Evolutionary conservation across 2,329 filamentous ascomycete genomes (phyloP), one percentile per base, ranked within the genome.

Genomic region (Colletotrichum sp.): DNA sequence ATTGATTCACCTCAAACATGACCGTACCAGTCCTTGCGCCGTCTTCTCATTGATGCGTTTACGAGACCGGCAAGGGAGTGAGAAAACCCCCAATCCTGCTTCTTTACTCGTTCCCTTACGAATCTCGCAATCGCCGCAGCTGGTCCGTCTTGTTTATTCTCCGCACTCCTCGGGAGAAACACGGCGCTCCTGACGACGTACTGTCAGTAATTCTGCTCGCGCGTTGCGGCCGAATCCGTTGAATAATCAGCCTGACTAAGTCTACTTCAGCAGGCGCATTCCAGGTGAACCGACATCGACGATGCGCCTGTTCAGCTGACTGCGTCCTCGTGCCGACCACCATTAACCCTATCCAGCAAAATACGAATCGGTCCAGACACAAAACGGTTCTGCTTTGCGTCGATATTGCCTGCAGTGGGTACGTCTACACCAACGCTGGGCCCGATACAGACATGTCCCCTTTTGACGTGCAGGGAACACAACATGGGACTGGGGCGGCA

Each of bases 31-130:
- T 62, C 4, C n/a, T 36, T 15, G 34, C 27, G 16, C 29, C 13
- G 33, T 16, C 31, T 5, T 54, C 24, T 29, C 57, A 67, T 72
- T 67, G 62, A 72, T 13, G 55, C 31, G n/a, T 67, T 51, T 72
- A 74, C 72, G 69, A 74, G 64, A 27, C 63, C 33, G 31, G 27
- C 34, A 65, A 51, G 62, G 63, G 12, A 34, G 16, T 4, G 33
- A 16, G 21, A 66, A 36, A 36, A 9, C 29, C 24, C n/a, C 24
- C 18, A 3, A 33, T 34, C 27, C 33, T 38, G 18, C 38, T 47
- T 47, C 38, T 62, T 54, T 36, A 24, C 8, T 65, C 63, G 69
- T 64, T 64, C 55, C 69, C 36, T 69, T 58, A 69, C 69, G 69
- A 67, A 69, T 64, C 58, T 31, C 21, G 13, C 31, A 12, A n/a